phyloP scores from a whole-genome alignment of 106 monocot species.

The Dactylorhiza incarnata region DNA sequence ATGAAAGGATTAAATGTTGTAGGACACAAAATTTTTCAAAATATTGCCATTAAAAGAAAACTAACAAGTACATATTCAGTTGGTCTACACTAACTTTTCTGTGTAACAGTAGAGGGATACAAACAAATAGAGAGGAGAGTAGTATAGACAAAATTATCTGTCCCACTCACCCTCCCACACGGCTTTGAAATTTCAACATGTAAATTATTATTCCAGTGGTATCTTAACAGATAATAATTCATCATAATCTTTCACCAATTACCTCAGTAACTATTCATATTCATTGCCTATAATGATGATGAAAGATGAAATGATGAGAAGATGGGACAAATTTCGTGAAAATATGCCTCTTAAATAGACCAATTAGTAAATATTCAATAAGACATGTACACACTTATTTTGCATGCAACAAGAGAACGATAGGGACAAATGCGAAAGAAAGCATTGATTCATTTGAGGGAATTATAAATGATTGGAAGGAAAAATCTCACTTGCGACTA shows the following conservation, averaged over 20 bases:
- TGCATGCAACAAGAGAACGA: background rate
- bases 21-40: no score
- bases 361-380: background rate
- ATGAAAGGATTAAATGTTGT: no score
- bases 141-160: no score
- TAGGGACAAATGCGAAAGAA: background rate
- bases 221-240: no score
- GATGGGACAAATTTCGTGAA: background rate
- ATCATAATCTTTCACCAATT: background rate
- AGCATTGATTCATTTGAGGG: background rate
- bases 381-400: background rate
- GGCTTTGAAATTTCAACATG: no score
- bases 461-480: background rate
- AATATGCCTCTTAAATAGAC: background rate
- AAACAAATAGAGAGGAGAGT: no score
- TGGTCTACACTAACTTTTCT: no score
- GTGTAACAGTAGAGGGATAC: no score
- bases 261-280: background rate
- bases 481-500: conserved; percentile 55
- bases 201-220: no score
- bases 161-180: no score
- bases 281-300: background rate
- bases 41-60: no score
- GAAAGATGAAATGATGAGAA: background rate
- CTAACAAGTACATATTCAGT: no score